Evolutionary conservation across 2,329 filamentous ascomycete species (phyloP).

Genomic region (Pseudopyrenochaeta lycopersici): DNA sequence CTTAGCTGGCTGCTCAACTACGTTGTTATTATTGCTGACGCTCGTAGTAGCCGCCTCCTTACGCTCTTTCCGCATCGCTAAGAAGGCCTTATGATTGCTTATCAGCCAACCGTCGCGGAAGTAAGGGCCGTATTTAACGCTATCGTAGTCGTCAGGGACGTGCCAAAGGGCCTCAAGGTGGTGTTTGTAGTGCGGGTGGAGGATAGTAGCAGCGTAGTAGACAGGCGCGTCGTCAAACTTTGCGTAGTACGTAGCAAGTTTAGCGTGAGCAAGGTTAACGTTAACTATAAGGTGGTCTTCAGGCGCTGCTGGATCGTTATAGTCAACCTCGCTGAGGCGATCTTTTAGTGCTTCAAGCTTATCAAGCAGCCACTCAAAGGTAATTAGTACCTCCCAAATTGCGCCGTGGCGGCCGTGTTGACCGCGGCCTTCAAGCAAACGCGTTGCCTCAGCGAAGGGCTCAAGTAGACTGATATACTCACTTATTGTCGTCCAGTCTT

Average conservation of each 20-base stretch:
- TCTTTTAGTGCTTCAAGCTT: neutral
- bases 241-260: neutral
- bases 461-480: conserved; percentile 4
- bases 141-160: too few species aligned
- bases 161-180: neutral
- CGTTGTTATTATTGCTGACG: too few species aligned
- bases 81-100: too few species aligned
- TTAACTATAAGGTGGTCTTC: conserved; percentile 3
- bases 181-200: neutral
- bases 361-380: conserved; percentile 3
- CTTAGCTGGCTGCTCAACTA: too few species aligned
- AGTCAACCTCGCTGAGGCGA: conserved; percentile 2
- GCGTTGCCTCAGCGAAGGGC: conserved; percentile 3
- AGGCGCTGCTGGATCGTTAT: conserved; percentile 1
- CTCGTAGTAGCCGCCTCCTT: too few species aligned
- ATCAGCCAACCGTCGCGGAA: too few species aligned
- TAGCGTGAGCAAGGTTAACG: conserved; percentile 3
- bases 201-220: conserved; percentile 2
- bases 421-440: conserved; percentile 3
- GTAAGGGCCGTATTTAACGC: too few species aligned
- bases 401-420: conserved; percentile 1
- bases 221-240: conserved; percentile 6
- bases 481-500: conserved; percentile 1
- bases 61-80: too few species aligned
- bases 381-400: conserved; percentile 5